A percentile compares a stretch with the other conserved stretches of the same genome.
Evolutionary conservation across 1,139 yeast genomes (phyloP).

Genomic region (Casaregolazyma lundiana): DNA sequence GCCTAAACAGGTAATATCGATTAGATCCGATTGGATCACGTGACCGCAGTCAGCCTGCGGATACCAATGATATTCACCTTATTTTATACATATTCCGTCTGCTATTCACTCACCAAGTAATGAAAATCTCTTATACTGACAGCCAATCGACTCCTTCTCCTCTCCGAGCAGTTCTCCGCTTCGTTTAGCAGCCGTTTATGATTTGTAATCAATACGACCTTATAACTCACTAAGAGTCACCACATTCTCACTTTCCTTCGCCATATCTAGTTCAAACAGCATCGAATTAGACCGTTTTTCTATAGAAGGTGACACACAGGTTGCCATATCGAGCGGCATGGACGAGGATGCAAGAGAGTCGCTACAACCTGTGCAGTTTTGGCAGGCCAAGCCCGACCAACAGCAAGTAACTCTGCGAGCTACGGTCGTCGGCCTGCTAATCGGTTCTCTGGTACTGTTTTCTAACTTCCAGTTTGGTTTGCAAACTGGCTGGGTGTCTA

Average conservation of each 20-base stretch:
- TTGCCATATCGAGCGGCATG: neutral
- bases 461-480: constrained; percentile 95
- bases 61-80: too few relatives aligned
- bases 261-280: neutral
- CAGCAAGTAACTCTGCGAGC: constrained; percentile 67
- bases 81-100: too few relatives aligned
- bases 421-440: constrained; percentile 63
- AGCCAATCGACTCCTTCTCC: neutral
- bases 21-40: too few relatives aligned
- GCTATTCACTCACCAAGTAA: too few relatives aligned
- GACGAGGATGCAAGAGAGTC: neutral
- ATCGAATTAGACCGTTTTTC: neutral
- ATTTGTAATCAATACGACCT: neutral
- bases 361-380: neutral
- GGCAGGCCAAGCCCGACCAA: constrained; percentile 17
- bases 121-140: neutral
- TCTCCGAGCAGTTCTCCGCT: too few relatives aligned
- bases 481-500: constrained; percentile 98
- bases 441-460: constrained; percentile 76
- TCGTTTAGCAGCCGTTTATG: too few relatives aligned
- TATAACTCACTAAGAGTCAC: neutral
- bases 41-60: too few relatives aligned
- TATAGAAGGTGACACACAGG: neutral
- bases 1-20: too few relatives aligned
- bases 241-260: neutral